Conservation (phyloP, 176 grass and related monocot genomes). For the Oryza brachyantha region DNA sequence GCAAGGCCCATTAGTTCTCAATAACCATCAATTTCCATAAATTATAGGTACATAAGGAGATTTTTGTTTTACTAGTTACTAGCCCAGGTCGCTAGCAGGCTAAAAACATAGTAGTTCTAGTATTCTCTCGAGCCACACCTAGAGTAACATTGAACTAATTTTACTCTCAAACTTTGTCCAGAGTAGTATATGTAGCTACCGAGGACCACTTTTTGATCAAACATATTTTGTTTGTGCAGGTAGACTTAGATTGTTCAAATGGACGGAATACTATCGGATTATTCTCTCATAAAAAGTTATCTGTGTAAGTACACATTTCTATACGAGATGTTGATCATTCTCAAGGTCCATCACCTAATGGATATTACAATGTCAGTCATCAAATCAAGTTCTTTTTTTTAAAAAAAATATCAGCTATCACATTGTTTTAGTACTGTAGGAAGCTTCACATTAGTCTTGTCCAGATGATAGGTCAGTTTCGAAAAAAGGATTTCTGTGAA, state of each 20-base stretch:
- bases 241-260: slow-evolving; percentile 73
- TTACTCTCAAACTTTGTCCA: no score
- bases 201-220: background rate
- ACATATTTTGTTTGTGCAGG: slow-evolving; percentile 30
- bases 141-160: no score
- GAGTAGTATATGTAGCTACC: no score
- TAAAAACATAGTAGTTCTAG: no score
- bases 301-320: slow-evolving; percentile 46
- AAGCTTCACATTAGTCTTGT: background rate
- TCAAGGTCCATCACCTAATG: background rate
- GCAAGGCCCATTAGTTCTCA: no score
- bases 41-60: no score
- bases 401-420: no score
- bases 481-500: background rate
- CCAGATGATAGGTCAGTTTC: background rate
- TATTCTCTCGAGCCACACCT: no score
- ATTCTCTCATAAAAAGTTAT: slow-evolving; percentile 65
- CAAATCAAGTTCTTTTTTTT: no score
- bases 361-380: background rate
- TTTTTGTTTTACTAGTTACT: no score
- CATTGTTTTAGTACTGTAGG: background rate
- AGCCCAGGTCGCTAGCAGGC: no score
- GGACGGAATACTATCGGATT: slow-evolving; percentile 61
- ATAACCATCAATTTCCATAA: no score
- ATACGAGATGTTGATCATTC: background rate